Evolutionary conservation across 129 eudicot species (phyloP), one percentile per base, ranked within the genome.

Genomic region (Calendula officinalis): DNA sequence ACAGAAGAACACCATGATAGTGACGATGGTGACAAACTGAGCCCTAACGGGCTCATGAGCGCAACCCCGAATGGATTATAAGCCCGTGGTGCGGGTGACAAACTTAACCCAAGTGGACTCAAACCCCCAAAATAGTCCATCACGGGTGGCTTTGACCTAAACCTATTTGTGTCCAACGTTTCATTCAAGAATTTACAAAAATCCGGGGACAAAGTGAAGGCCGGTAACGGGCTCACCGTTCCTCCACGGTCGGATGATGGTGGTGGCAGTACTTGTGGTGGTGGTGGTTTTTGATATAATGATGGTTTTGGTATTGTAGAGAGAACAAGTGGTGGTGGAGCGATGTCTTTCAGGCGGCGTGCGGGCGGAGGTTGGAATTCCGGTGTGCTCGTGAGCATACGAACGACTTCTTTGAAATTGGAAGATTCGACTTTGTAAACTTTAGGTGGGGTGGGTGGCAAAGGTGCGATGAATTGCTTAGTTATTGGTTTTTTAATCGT

Each of bases 371-470:
- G 32, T 58, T 81, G 86, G 46, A 55, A 72, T 41, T 73, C 75
- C 1, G 71, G 77, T 15, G 66, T 70, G 27, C 83, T 66, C 3
- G 96, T 88, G 22, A 88, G 87, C 71, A 40, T 57, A 49, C 79
- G 92, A 49, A 84, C 96, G 7, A 82, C 84, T 36, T 80, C 72
- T 53, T 75, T 80, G 81, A 88, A 88, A 38, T 84, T 50, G 12
- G 7, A 35, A 0, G 84, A 61, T 6, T 80, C 72, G 14, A 88
- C 96, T 12, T 82, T 78, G 78, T 88, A 88, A 7, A 88, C 64
- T 58, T 65, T 82, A 0, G 92, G 89, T 4, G 73, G 92, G 7
- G 79, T 77, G 50, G 82, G 82, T 0, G 84, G 83, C 9, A 82
- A 50, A 2, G 94, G 94, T 5, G 94, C 87, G 9, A 85, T 85